Evolutionary conservation across 1,139 yeast genomes (phyloP).

Genomic region (Nematodospora anomalae): DNA sequence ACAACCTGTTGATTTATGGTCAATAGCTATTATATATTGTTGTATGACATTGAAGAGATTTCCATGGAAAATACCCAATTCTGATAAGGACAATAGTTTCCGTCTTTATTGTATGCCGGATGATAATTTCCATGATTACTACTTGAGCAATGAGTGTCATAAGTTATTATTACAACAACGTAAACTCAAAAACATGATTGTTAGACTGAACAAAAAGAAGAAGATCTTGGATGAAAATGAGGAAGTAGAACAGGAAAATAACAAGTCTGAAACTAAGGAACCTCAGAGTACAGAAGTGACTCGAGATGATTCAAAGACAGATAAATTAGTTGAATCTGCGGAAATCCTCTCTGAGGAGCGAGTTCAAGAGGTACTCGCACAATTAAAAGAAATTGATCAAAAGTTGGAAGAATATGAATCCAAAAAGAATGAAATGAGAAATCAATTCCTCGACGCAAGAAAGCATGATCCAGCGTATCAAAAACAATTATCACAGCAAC

Average conservation of each 20-base stretch:
- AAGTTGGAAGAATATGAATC: constrained; percentile 41
- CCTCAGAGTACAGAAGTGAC: not conserved
- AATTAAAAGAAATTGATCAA: constrained; percentile 38
- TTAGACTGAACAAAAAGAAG: constrained; percentile 45
- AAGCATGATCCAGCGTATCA: constrained; percentile 12
- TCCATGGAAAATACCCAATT: constrained; percentile 95
- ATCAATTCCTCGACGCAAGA: constrained; percentile 26
- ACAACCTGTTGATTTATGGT: constrained; percentile 93
- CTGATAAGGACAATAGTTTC: constrained; percentile 80
- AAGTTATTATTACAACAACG: constrained; percentile 47
- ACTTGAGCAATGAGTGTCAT: constrained; percentile 51
- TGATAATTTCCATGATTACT: constrained; percentile 53
- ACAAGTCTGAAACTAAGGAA: not conserved
- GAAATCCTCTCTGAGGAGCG: constrained; percentile 39
- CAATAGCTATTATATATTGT: constrained; percentile 90
- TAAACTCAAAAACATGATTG: constrained; percentile 43
- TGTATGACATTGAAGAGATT: constrained; percentile 93
- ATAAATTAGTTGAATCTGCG: constrained; percentile 14
- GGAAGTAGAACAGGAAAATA: constrained; percentile 11
- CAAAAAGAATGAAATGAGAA: constrained; percentile 37
- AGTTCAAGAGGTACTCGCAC: constrained; percentile 30
- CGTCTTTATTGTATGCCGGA: constrained; percentile 57
- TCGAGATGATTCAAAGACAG: constrained; percentile 9
- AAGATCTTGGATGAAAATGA: constrained; percentile 21
- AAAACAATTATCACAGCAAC: constrained; percentile 13